Evolutionary conservation across 2,329 filamentous ascomycete genomes (phyloP).

Genomic region (Xylariaceae sp.): DNA sequence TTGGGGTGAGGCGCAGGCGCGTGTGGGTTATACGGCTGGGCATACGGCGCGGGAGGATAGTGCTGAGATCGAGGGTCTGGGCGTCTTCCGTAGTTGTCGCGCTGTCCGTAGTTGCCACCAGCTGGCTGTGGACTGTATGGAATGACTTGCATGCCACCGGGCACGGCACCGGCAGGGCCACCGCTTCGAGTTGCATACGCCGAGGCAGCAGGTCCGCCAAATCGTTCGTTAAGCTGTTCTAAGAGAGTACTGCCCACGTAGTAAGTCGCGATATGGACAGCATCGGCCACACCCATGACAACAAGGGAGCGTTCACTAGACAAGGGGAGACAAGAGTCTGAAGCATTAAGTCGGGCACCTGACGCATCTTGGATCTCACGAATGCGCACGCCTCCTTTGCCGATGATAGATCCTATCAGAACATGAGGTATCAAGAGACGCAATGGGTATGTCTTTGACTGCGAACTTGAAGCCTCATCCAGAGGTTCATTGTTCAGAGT

Average conservation of each 20-base stretch:
- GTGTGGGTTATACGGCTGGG: slow-evolving; percentile 68
- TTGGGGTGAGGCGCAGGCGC: slow-evolving; percentile 54
- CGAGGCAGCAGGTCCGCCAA: slow-evolving; percentile 92
- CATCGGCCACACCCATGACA: slow-evolving; percentile 94
- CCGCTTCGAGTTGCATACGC: slow-evolving; percentile 94
- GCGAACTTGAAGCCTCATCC: slow-evolving; percentile 77
- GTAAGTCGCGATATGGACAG: slow-evolving; percentile 97
- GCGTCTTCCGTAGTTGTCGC: slow-evolving; percentile 74
- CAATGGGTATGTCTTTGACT: slow-evolving; percentile 95
- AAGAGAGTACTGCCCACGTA: slow-evolving; percentile 97
- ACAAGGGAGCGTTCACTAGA: slow-evolving; percentile 97
- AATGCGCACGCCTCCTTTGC: slow-evolving; percentile 91
- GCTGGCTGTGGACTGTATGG: slow-evolving; percentile 92
- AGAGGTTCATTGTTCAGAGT: slow-evolving; percentile 97
- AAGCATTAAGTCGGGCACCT: slow-evolving; percentile 91
- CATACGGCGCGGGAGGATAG: slow-evolving; percentile 68
- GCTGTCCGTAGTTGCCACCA: slow-evolving; percentile 85
- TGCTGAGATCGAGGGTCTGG: slow-evolving; percentile 69
- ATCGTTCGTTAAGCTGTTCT: slow-evolving; percentile 94
- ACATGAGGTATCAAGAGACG: slow-evolving; percentile 94
- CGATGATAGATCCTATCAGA: slow-evolving; percentile 96
- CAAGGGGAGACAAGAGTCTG: slow-evolving; percentile 86
- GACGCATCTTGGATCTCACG: slow-evolving; percentile 98
- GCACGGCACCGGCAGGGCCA: slow-evolving; percentile 85
- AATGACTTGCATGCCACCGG: slow-evolving; percentile 98